Conservation (phyloP, 202 grass and related monocot genomes). For the Panicum hallii region DNA sequence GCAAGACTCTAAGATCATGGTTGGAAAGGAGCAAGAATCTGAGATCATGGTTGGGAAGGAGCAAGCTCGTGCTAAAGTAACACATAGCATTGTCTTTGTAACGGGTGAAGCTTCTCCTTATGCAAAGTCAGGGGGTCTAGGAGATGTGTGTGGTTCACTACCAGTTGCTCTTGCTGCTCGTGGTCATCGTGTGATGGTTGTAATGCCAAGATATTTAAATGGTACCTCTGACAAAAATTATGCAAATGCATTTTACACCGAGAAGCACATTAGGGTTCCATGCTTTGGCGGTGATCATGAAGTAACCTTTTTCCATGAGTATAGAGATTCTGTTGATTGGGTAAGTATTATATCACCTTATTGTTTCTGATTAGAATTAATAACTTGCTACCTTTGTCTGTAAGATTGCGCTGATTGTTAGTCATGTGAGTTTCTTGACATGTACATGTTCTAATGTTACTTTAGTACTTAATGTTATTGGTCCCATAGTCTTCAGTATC, state of each 20-base stretch:
- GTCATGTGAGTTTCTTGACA: conserved; percentile 6
- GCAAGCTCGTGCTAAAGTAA: conserved; percentile 54
- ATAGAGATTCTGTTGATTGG: conserved; percentile 89
- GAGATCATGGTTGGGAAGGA: conserved; percentile 43
- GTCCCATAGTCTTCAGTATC: not conserved
- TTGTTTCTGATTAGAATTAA: conserved; percentile 30
- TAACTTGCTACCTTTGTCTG: conserved; percentile 10
- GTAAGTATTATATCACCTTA: conserved; percentile 53
- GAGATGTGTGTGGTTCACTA: conserved; percentile 96
- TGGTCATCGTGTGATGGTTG: conserved; percentile 97
- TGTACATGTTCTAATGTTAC: not conserved
- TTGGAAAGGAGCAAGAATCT: conserved; percentile 49
- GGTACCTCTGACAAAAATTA: conserved; percentile 67
- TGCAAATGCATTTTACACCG: conserved; percentile 55
- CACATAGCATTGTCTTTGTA: conserved; percentile 77
- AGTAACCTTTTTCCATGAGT: conserved; percentile 89
- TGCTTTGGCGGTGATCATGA: conserved; percentile 86
- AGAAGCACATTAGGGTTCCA: conserved; percentile 63
- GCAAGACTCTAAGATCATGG: conserved; percentile 40
- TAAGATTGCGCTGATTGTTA: not conserved
- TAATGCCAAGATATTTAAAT: conserved; percentile 91
- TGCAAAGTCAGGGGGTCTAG: conserved; percentile 92
- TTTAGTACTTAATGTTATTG: conserved; percentile 15
- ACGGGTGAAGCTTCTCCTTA: conserved; percentile 90
- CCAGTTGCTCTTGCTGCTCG: conserved; percentile 85